These are phyloP conservation scores for Lepidium didymum DNA, from an alignment of 345 rosid genomes.

Conservation along the genomic window DNA sequence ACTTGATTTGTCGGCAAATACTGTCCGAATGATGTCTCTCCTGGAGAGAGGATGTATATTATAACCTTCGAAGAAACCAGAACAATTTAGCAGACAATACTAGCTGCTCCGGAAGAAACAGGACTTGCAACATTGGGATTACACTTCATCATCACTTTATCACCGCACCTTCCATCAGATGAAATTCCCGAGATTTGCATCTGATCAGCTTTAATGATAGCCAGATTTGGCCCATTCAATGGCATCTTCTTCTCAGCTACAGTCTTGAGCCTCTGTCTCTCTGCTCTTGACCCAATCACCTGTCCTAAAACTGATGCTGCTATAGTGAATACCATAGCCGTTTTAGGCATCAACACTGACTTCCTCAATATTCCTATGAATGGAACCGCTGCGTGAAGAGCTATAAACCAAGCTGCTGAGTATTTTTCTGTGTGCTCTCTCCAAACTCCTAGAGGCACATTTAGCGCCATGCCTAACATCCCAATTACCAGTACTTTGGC, in stretches of 20 bases:
- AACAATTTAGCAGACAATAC: slow-evolving; percentile 24
- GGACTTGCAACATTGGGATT: slow-evolving; percentile 25
- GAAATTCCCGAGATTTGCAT: neutral
- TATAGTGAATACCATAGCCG: slow-evolving; percentile 90
- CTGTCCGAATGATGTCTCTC: no score
- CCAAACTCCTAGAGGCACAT: slow-evolving; percentile 91
- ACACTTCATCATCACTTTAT: slow-evolving; percentile 27
- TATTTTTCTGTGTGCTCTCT: slow-evolving; percentile 85
- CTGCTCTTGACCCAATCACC: slow-evolving; percentile 96
- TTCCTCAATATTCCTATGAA: slow-evolving; percentile 89
- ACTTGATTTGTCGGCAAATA: no score
- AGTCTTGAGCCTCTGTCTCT: slow-evolving; percentile 62
- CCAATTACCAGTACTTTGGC: slow-evolving; percentile 75
- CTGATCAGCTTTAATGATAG: neutral
- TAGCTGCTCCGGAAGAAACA: slow-evolving; percentile 21
- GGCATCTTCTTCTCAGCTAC: slow-evolving; percentile 32
- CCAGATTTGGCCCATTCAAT: neutral
- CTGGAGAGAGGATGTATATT: no score
- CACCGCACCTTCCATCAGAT: slow-evolving; percentile 23
- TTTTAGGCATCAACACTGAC: slow-evolving; percentile 83
- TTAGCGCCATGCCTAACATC: slow-evolving; percentile 89
- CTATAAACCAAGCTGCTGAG: slow-evolving; percentile 79
- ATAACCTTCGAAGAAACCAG: neutral
- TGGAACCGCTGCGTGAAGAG: slow-evolving; percentile 93
- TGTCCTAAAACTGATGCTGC: slow-evolving; percentile 87